Conservation (phyloP, 1,139 yeast species). For the Kazachstania sp. region DNA sequence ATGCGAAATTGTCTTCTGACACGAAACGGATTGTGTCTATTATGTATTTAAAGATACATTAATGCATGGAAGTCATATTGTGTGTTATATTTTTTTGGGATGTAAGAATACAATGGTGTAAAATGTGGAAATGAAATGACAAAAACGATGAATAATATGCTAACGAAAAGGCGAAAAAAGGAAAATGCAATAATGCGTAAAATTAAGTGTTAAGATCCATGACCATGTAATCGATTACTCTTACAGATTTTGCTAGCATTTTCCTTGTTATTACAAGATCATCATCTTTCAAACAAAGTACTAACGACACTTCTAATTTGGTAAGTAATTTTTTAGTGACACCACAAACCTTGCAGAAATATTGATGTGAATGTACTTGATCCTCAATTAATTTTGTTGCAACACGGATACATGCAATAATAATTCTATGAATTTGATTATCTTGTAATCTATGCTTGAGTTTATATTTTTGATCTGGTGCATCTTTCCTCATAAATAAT, state of each 20-base stretch:
- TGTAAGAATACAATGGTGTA: background rate
- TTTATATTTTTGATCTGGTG: conserved; percentile 32
- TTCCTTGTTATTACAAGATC: conserved; percentile 9
- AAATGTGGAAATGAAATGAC: no score
- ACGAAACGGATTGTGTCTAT: no score
- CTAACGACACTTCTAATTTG: conserved; percentile 40
- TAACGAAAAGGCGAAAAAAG: background rate
- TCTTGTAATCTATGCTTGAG: conserved; percentile 29
- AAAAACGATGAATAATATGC: background rate
- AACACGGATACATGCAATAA: conserved; percentile 42
- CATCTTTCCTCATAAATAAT: conserved; percentile 35
- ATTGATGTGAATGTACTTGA: conserved; percentile 40
- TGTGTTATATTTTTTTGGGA: no score
- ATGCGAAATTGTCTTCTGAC: no score
- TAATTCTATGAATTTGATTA: conserved; percentile 41
- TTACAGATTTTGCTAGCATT: conserved; percentile 8
- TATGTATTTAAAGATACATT: no score
- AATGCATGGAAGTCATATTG: no score
- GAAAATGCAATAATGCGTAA: background rate
- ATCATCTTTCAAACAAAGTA: conserved; percentile 28
- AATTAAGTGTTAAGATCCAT: conserved; percentile 4
- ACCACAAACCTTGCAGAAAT: conserved; percentile 48
- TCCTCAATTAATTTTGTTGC: conserved; percentile 48
- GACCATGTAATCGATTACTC: conserved; percentile 9
- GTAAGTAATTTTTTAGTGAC: conserved; percentile 38